phyloP scores from a whole-genome alignment of 2,329 filamentous ascomycete species.

The Aureobasidium sp. region DNA sequence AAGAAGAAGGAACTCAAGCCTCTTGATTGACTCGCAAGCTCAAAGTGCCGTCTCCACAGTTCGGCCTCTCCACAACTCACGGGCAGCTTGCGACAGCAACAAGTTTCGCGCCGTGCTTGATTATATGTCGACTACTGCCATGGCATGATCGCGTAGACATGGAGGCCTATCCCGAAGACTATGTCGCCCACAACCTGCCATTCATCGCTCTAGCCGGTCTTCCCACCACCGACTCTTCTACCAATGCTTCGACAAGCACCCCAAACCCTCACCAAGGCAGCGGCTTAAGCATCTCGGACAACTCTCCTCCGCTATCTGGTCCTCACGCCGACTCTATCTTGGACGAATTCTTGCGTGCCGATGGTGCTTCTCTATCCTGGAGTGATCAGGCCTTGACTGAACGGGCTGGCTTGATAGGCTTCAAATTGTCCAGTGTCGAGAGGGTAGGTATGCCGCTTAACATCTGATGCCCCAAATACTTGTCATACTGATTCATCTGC shows the following conservation, averaged over 20 bases:
- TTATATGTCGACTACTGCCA: background rate
- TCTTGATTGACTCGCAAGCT: background rate
- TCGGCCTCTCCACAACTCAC: no score
- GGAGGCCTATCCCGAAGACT: conserved; percentile 72
- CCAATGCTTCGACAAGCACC: background rate
- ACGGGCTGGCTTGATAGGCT: conserved; percentile 42
- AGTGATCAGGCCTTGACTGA: conserved; percentile 45
- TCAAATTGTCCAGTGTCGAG: conserved; percentile 65
- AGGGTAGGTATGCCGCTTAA: conserved; percentile 56
- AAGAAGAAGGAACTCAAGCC: background rate
- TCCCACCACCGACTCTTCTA: background rate
- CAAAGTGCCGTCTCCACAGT: background rate
- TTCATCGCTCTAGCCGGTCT: conserved; percentile 77
- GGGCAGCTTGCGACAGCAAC: background rate
- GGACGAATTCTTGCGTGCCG: conserved; percentile 55
- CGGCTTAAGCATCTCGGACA: conserved; percentile 58
- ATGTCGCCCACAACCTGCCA: conserved; percentile 79
- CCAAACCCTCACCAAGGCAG: conserved; percentile 28
- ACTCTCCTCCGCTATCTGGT: conserved; percentile 57
- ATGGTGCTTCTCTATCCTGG: conserved; percentile 60
- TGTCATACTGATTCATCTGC: conserved; percentile 6
- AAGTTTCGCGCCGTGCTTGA: background rate
- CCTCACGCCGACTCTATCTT: conserved; percentile 57
- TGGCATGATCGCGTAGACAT: conserved; percentile 36
- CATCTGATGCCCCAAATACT: no score